These are phyloP conservation scores for Leishmania tropica DNA, from an alignment of 208 protist genomes.

Conservation along the genomic window DNA sequence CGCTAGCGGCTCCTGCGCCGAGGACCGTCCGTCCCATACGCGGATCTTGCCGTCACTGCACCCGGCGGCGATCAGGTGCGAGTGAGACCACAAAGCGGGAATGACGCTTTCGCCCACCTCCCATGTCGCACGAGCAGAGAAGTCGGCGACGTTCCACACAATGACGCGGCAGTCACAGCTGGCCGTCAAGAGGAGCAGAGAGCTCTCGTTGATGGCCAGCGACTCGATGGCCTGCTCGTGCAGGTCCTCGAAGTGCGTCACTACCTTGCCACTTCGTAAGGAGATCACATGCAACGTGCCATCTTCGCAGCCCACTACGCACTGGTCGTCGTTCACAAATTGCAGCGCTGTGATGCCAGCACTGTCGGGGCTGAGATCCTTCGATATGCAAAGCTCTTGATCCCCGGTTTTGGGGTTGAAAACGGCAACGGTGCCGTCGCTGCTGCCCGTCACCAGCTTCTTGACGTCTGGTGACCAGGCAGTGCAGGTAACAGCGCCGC, in stretches of 20 bases:
- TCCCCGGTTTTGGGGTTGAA: conserved; percentile 93
- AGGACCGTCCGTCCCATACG: conserved; percentile 81
- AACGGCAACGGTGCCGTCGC: conserved; percentile 88
- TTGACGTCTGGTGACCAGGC: conserved; percentile 90
- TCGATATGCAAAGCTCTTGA: conserved; percentile 55
- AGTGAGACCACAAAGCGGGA: conserved; percentile 64
- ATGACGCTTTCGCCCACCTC: conserved; percentile 84
- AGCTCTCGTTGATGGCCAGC: conserved; percentile 41
- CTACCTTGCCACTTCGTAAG: conserved; percentile 66
- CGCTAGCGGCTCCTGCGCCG: conserved; percentile 47
- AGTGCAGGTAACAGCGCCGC: conserved; percentile 78
- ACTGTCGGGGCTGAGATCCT: conserved; percentile 76
- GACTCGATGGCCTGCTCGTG: conserved; percentile 89
- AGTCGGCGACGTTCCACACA: conserved; percentile 78
- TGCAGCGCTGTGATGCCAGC: conserved; percentile 71
- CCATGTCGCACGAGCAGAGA: conserved; percentile 56
- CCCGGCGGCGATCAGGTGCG: conserved; percentile 55
- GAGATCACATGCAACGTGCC: conserved; percentile 84
- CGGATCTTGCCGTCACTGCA: conserved; percentile 84
- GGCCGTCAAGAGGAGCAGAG: conserved; percentile 67
- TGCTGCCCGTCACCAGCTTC: conserved; percentile 89
- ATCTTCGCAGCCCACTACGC: conserved; percentile 84
- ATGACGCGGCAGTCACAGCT: conserved; percentile 83
- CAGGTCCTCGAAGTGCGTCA: conserved; percentile 60
- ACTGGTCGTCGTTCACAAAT: conserved; percentile 77